Evolutionary conservation across 768 basidiomycete species (phyloP).

Genomic region (Dacryopinax spathularia): DNA sequence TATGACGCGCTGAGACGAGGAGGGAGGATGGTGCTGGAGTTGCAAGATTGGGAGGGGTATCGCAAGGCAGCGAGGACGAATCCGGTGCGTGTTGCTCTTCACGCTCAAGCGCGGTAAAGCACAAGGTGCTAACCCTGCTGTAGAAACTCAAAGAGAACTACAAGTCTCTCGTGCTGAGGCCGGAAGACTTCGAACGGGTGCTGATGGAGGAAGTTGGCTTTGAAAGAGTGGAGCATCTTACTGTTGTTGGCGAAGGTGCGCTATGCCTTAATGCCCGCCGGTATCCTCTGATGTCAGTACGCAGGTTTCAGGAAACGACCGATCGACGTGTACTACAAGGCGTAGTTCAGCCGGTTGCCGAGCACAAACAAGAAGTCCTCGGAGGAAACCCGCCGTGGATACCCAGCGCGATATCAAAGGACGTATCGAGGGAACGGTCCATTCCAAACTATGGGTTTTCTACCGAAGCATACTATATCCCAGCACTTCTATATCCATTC

Average conservation of each 20-base stretch:
- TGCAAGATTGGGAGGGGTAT: conserved; percentile 77
- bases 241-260: conserved; percentile 52
- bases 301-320: conserved; percentile 49
- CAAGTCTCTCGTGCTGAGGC: conserved; percentile 41
- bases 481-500: too few species aligned
- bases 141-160: conserved; percentile 48
- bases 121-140: neutral
- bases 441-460: too few species aligned
- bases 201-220: conserved; percentile 54
- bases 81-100: conserved; percentile 28
- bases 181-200: conserved; percentile 41
- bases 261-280: conserved; percentile 21
- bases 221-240: conserved; percentile 29
- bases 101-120: neutral
- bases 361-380: too few species aligned
- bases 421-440: too few species aligned
- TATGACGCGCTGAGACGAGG: conserved; percentile 45
- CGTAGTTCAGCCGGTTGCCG: too few species aligned
- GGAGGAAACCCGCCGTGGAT: too few species aligned
- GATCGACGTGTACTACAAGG: conserved; percentile 48
- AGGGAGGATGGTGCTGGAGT: conserved; percentile 54
- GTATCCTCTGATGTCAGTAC: conserved; percentile 4
- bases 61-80: conserved; percentile 59
- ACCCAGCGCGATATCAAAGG: too few species aligned
- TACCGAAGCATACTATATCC: too few species aligned